phyloP scores from a whole-genome alignment of 495 filamentous ascomycete species.

The Elaphomyces granulatus region DNA sequence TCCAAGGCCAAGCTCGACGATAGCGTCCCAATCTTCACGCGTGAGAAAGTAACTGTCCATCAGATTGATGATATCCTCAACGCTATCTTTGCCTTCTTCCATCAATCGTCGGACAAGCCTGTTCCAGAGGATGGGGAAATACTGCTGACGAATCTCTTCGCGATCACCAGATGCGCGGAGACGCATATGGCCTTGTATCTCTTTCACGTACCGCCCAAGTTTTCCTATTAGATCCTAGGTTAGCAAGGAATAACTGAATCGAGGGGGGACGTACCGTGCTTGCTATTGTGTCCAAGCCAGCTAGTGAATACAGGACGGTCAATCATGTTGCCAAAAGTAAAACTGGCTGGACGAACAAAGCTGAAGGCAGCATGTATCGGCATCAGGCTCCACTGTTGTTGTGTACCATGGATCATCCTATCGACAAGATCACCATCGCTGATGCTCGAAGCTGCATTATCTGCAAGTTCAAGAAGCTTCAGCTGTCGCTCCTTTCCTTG shows the following conservation, averaged over 20 bases:
- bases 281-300: constrained; percentile 95
- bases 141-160: constrained; percentile 87
- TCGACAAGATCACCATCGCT: constrained; percentile 96
- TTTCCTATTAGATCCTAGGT: constrained; percentile 39
- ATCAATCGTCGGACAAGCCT: constrained; percentile 57
- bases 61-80: constrained; percentile 63
- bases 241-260: constrained; percentile 3
- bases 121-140: constrained; percentile 80
- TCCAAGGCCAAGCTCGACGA: constrained; percentile 83
- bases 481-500: constrained; percentile 52
- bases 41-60: constrained; percentile 99
- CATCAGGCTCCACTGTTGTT: constrained; percentile 98
- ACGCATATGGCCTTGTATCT: constrained; percentile 95
- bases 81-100: constrained; percentile 56
- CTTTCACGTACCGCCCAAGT: constrained; percentile 71
- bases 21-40: constrained; percentile 81
- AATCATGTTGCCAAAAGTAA: constrained; percentile 58
- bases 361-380: constrained; percentile 94
- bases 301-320: constrained; percentile 55
- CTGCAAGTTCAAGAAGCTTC: constrained; percentile 68
- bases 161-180: constrained; percentile 84
- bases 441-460: constrained; percentile 84
- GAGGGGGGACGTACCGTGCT: constrained; percentile 41
- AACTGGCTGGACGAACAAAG: constrained; percentile 85
- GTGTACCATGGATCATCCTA: constrained; percentile 92